Evolutionary conservation across 2,329 filamentous ascomycete species (phyloP), one percentile per base, ranked within the genome.

Genomic region (Colletotrichum musae): DNA sequence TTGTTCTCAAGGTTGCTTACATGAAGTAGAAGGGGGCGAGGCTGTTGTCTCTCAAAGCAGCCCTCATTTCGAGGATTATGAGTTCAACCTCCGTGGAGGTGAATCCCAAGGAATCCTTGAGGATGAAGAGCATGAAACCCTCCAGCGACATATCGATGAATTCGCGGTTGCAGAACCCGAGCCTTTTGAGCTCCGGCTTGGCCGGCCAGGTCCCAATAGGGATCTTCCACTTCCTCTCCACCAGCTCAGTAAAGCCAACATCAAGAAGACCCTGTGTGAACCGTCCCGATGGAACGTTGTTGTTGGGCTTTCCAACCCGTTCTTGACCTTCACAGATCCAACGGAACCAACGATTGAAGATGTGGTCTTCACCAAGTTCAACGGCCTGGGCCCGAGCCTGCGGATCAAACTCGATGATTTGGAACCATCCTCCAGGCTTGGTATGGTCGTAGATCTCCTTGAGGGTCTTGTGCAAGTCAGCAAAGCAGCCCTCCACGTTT

Each of bases 381-480:
- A 60, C 74, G 2, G 41, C 9, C 18, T 58, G 41, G 4, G 56
- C 47, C 2, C 9, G 56, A 13, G 15, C 16, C 26, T 48, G 9
- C 24, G 72, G 74, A 6, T 72, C 71, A 3, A 70, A 47, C 58
- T 75, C 64, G 16, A 70, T 58, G 21, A 72, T 70, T 62, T 75
- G 71, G 43, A 73, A n/a, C 66, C 71, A 75, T 16, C 83, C 87
- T 16, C 86, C 85, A 0, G 85, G 85, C 68, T 81, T 81, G 21
- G 85, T 79, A 68, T 85, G 84, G 72, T 79, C 81, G 71, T 80
- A 84, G 1, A 84, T 77, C 58, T 85, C 85, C 16, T 79, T 77
- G 65, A 89, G 81, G 16, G 90, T 74, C 48, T 81, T 81, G 16
- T 82, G 81, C 76, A 87, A 89, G 70, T 89, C 86, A 0, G 81